Percentiles rank a stretch among this genome's conserved stretches.
phyloP scores from a whole-genome alignment of 768 basidiomycete genomes.

The Suillus clintonianus region DNA sequence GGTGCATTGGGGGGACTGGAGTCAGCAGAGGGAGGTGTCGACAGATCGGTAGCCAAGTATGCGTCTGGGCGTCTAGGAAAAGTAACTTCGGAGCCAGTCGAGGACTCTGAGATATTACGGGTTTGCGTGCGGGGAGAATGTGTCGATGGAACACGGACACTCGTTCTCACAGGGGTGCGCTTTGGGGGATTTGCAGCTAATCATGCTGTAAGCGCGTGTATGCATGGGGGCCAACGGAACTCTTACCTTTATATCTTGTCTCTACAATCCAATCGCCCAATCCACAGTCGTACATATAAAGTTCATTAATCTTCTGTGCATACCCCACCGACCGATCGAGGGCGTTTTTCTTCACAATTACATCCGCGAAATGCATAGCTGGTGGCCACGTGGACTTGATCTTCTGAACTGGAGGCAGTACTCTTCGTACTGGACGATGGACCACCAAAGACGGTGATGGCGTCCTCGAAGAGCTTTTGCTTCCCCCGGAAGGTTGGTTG shows the following conservation, averaged over 20 bases:
- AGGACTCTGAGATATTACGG: conserved; percentile 70
- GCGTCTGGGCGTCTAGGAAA: conserved; percentile 84
- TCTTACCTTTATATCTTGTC: conserved; percentile 55
- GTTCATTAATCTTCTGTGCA: conserved; percentile 80
- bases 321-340: conserved; percentile 74
- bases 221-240: not conserved
- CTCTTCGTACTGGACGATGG: conserved; percentile 31
- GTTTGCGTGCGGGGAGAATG: conserved; percentile 52
- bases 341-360: conserved; percentile 53
- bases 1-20: conserved; percentile 54
- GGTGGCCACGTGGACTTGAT: conserved; percentile 52
- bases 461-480: conserved; percentile 24
- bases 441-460: conserved; percentile 32
- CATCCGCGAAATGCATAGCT: conserved; percentile 72
- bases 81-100: conserved; percentile 73
- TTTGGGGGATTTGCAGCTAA: conserved; percentile 22
- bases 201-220: conserved; percentile 10
- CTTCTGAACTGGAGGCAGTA: conserved; percentile 25
- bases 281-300: conserved; percentile 75
- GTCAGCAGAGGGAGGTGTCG: conserved; percentile 47
- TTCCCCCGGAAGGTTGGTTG: conserved; percentile 20
- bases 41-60: conserved; percentile 74
- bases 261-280: conserved; percentile 73
- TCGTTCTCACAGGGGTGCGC: conserved; percentile 26
- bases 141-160: conserved; percentile 35